Evolutionary conservation across 2,329 filamentous ascomycete genomes (phyloP).

Genomic region (Diaporthe ilicicola): DNA sequence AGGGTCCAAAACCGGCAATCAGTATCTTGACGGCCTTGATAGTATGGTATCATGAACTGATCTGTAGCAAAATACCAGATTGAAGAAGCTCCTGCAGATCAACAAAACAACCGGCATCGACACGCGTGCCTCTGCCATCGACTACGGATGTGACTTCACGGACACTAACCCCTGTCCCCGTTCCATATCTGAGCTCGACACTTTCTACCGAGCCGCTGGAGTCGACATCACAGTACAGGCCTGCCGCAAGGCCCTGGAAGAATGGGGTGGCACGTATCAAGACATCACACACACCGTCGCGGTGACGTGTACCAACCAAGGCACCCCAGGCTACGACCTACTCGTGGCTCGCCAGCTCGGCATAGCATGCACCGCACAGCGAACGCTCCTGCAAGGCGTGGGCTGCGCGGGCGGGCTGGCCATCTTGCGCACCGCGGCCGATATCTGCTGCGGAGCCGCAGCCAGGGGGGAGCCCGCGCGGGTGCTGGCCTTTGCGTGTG

Average conservation of each 20-base stretch:
- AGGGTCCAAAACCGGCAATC: rapidly evolving
- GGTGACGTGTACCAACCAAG: too few relatives aligned
- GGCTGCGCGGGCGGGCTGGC: not conserved
- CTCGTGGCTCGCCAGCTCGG: not conserved
- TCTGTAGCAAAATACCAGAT: not conserved
- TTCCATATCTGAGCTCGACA: not conserved
- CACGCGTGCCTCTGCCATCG: not conserved
- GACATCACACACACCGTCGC: not conserved
- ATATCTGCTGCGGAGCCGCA: not conserved
- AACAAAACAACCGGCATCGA: slow-evolving; percentile 1
- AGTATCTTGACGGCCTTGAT: not conserved
- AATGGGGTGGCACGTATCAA: not conserved
- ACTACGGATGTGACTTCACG: not conserved
- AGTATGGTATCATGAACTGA: not conserved
- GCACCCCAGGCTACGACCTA: not conserved
- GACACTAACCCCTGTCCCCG: too few relatives aligned
- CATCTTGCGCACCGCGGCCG: not conserved
- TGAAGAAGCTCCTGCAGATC: not conserved
- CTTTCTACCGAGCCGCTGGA: not conserved
- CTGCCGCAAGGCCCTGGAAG: not conserved
- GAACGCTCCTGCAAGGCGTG: not conserved
- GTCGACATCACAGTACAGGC: not conserved
- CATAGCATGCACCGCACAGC: not conserved
- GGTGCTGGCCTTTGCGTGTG: not conserved
- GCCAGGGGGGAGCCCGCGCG: not conserved